Evolutionary conservation across 108 stramenopile species (phyloP), one percentile per base, ranked within the genome.

Genomic region (Stephanodiscus minutulus): DNA sequence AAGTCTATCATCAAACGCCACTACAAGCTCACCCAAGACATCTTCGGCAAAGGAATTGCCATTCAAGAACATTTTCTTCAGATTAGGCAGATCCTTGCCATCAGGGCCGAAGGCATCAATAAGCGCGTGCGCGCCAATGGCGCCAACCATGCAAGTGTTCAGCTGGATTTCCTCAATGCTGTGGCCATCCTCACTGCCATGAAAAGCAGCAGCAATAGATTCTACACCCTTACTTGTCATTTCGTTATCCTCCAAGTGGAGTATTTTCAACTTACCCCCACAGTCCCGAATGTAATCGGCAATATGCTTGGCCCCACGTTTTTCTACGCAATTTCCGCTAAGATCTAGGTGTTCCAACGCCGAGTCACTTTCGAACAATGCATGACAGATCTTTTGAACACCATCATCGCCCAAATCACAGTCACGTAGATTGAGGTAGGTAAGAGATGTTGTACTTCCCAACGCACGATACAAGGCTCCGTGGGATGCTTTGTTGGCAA

Each of bases 351-450:
- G 71, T 49, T 82, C 74, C 57, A 86, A 63, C 15, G 59, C 37
- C 9, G 79, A 73, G 60, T 80, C 70, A 36, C 74, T 56, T 31
- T 67, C 68, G 21, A 80, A 79, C 25, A 86, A 69, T 20, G 82
- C 81, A 56, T 86, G 62, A 33, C 85, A 86, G 15, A 86, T 67
- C 37, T 66, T 65, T 67, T 80, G 67, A 2, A 80, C 66, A 11
- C 82, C 85, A 58, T 86, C 82, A 58, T 86, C 85, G 21, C 74
- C 74, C 60, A 82, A 62, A 43, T 75, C 75, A 48, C 85, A 86
- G 59, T 83, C 82, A 50, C 70, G 41, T 10, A 86, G 69, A 46
- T 83, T 35, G 11, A 86, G 65, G 53, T 83, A 81, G 7, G 54
- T 69, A 9, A 86, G 79, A 55, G 33, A 55, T 18, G 41, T 68